A percentile compares a stretch with the other conserved stretches of the same genome.
Conservation (phyloP, 2,329 filamentous ascomycete species). For the Penicillium thymicola region DNA sequence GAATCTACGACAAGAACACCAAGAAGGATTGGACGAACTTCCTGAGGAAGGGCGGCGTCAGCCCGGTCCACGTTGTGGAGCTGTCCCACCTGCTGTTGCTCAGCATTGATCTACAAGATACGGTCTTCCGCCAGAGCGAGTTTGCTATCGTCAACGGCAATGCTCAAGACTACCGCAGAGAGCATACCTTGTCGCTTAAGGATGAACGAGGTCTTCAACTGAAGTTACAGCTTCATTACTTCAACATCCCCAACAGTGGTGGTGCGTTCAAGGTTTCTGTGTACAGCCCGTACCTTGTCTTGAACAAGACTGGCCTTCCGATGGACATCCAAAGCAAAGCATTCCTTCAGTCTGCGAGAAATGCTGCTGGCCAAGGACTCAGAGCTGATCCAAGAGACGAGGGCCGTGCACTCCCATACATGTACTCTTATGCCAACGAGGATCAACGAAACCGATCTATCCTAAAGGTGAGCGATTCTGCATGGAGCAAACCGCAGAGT, state of each 20-base stretch:
- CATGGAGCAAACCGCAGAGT: slow-evolving; percentile 96
- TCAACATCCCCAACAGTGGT: slow-evolving; percentile 81
- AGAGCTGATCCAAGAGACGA: slow-evolving; percentile 50
- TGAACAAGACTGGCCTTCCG: slow-evolving; percentile 92
- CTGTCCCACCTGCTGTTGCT: slow-evolving; percentile 88
- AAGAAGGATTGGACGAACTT: slow-evolving; percentile 99
- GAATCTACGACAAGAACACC: slow-evolving; percentile 97
- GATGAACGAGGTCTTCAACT: slow-evolving; percentile 78
- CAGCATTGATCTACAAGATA: slow-evolving; percentile 96
- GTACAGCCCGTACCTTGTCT: slow-evolving; percentile 88
- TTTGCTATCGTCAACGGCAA: slow-evolving; percentile 96
- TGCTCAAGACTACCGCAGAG: slow-evolving; percentile 79
- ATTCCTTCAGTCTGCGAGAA: slow-evolving; percentile 76
- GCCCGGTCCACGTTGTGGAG: slow-evolving; percentile 95
- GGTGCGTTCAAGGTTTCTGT: slow-evolving; percentile 95
- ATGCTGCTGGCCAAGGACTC: slow-evolving; percentile 76
- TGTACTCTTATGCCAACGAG: slow-evolving; percentile 90
- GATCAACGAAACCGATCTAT: slow-evolving; percentile 89
- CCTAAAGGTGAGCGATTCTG: slow-evolving; percentile 81
- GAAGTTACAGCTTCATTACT: slow-evolving; percentile 85
- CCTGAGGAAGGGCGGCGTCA: slow-evolving; percentile 90
- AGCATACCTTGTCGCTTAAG: slow-evolving; percentile 74
- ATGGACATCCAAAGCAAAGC: slow-evolving; percentile 85
- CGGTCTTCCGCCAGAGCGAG: slow-evolving; percentile 88
- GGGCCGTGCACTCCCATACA: slow-evolving; percentile 75